phyloP scores from a whole-genome alignment of 768 basidiomycete species.

The Termitomyces bulborhizus region DNA sequence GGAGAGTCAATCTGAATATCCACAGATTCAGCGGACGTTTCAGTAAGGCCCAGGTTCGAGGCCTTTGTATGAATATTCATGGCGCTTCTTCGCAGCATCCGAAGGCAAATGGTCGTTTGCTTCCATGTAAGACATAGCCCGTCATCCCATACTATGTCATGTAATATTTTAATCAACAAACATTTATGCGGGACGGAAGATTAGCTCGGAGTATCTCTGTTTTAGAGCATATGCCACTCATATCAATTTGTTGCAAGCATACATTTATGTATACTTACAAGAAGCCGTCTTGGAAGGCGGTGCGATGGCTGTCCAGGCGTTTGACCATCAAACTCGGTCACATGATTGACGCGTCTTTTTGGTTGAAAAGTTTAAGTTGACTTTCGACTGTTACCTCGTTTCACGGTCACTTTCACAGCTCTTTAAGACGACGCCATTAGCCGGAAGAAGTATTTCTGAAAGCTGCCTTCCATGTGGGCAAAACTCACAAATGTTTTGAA shows the following conservation, averaged over 20 bases:
- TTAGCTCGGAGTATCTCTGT: background rate
- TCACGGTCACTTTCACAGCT: constrained; percentile 3
- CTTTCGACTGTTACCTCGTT: constrained; percentile 10
- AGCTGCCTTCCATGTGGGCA: constrained; percentile 46
- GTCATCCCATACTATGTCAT: no score
- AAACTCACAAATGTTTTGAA: constrained; percentile 55
- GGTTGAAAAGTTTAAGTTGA: constrained; percentile 14
- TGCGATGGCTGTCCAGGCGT: no score
- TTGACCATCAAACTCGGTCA: constrained; percentile 16
- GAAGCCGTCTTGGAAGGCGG: no score
- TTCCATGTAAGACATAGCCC: background rate
- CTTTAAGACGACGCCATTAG: background rate
- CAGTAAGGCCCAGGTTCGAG: no score
- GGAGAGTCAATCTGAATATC: no score
- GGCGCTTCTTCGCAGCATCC: background rate
- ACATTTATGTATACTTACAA: background rate
- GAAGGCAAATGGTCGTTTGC: background rate
- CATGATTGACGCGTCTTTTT: constrained; percentile 17
- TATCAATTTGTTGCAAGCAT: no score
- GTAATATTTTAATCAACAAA: no score
- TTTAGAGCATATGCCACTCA: background rate
- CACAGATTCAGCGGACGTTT: no score
- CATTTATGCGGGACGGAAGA: background rate
- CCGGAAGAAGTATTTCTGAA: constrained; percentile 1
- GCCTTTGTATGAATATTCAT: background rate